These are phyloP conservation scores for Pyrenophora seminiperda DNA, from an alignment of 2,329 filamentous ascomycete species.

Conservation along the genomic window DNA sequence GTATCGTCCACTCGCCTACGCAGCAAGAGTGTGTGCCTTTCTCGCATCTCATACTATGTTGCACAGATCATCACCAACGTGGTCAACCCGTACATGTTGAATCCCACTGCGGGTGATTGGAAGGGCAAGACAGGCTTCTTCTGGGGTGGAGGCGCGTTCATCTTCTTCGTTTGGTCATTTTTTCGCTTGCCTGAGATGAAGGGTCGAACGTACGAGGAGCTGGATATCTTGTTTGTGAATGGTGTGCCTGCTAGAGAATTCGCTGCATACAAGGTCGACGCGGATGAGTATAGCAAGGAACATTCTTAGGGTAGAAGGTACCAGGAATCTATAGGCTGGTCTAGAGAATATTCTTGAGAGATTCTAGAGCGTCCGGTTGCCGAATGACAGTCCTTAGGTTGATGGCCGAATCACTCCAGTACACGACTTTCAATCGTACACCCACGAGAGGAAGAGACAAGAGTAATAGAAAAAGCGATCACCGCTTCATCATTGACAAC, in stretches of 20 bases:
- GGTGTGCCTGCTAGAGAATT: conserved; percentile 26
- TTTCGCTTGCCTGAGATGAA: conserved; percentile 78
- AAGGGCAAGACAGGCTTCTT: conserved; percentile 79
- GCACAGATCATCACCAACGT: conserved; percentile 71
- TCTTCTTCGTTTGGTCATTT: conserved; percentile 75
- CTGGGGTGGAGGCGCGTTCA: conserved; percentile 75
- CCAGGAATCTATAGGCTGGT: too few species aligned
- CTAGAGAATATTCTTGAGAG: too few species aligned
- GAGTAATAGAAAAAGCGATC: too few species aligned
- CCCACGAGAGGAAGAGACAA: too few species aligned
- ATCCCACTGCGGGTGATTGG: conserved; percentile 74
- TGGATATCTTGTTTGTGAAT: conserved; percentile 77
- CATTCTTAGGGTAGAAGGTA: too few species aligned
- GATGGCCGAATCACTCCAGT: too few species aligned
- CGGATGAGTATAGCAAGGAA: too few species aligned
- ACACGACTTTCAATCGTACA: too few species aligned
- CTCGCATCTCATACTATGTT: conserved; percentile 73
- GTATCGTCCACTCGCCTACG: conserved; percentile 78
- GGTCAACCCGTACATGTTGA: conserved; percentile 64
- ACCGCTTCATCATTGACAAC: too few species aligned
- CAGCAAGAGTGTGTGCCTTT: conserved; percentile 85
- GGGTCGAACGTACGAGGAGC: conserved; percentile 78
- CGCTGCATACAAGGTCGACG: neutral
- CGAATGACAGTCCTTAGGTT: too few species aligned
- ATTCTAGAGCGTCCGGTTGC: too few species aligned